These are phyloP conservation scores for Acer negundo DNA, from an alignment of 345 rosid species.

Conservation along the genomic window DNA sequence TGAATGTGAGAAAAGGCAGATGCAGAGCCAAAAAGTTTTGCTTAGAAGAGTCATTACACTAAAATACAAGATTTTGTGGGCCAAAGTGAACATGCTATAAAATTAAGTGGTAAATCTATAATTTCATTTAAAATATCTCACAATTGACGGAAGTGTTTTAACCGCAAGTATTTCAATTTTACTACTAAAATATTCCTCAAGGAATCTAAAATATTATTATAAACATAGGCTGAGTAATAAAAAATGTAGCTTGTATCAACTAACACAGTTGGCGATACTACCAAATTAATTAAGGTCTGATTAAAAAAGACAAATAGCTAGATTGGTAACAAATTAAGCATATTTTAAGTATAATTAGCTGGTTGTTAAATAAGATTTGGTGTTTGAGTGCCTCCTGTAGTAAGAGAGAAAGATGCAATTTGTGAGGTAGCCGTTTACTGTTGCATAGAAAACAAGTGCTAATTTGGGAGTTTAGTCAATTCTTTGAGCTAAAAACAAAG, in stretches of 20 bases:
- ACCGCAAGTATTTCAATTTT: too few relatives aligned
- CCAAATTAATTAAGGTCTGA: slow-evolving; percentile 17
- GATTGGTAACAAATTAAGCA: background rate
- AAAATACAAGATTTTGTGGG: too few relatives aligned
- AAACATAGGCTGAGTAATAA: background rate
- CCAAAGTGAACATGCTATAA: too few relatives aligned
- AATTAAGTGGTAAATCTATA: too few relatives aligned
- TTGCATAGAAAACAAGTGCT: slow-evolving; percentile 2
- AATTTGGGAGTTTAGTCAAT: background rate
- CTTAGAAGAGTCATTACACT: too few relatives aligned
- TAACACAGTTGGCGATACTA: slow-evolving; percentile 25
- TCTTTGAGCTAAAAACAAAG: background rate
- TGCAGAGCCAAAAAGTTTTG: too few relatives aligned
- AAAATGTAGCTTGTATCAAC: background rate
- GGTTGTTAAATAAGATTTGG: slow-evolving; percentile 25
- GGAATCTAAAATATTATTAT: too few relatives aligned
- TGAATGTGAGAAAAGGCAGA: too few relatives aligned
- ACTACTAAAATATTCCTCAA: too few relatives aligned
- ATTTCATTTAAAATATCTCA: too few relatives aligned
- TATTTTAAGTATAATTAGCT: slow-evolving; percentile 28
- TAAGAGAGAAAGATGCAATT: background rate
- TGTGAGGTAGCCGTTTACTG: background rate
- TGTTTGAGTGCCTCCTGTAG: background rate
- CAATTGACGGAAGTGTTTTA: too few relatives aligned
- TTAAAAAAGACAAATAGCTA: background rate